Evolutionary conservation across 202 grass and related monocot genomes (phyloP).

Genomic region (Zoysia matrella): DNA sequence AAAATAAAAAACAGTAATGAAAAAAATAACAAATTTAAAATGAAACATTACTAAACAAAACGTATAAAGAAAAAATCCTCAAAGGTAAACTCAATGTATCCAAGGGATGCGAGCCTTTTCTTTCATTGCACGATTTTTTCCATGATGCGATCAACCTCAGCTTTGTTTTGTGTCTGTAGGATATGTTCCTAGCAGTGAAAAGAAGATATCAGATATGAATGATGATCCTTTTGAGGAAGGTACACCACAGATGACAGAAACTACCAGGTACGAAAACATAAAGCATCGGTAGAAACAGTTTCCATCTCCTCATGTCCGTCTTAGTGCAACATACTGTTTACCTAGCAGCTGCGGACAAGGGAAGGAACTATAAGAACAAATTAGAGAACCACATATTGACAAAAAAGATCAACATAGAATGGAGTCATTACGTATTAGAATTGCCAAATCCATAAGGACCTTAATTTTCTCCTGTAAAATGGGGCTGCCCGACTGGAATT

Average conservation of each 20-base stretch:
- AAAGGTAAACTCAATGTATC: slow-evolving; percentile 95
- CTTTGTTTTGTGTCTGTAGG: slow-evolving; percentile 83
- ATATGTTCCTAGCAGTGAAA: slow-evolving; percentile 80
- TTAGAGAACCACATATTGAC: slow-evolving; percentile 8
- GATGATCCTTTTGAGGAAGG: slow-evolving; percentile 8
- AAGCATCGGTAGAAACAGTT: slow-evolving; percentile 99
- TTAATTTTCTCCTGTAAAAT: slow-evolving; percentile 97
- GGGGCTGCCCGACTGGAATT: slow-evolving; percentile 83
- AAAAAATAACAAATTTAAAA: background rate
- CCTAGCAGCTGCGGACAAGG: slow-evolving; percentile 68
- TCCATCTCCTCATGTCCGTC: slow-evolving; percentile 92
- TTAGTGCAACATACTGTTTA: slow-evolving; percentile 92
- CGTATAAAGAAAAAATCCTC: slow-evolving; percentile 96
- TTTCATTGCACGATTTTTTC: slow-evolving; percentile 76
- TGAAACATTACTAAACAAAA: slow-evolving; percentile 15
- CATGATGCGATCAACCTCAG: slow-evolving; percentile 84
- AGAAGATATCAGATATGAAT: slow-evolving; percentile 25
- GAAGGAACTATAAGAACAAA: background rate
- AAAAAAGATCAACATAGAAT: slow-evolving; percentile 14
- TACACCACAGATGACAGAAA: slow-evolving; percentile 17
- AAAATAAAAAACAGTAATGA: background rate
- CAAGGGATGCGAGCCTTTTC: slow-evolving; percentile 67
- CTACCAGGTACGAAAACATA: slow-evolving; percentile 99
- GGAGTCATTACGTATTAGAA: slow-evolving; percentile 34
- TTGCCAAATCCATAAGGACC: slow-evolving; percentile 54